Percentiles rank a stretch among this genome's conserved stretches.
Evolutionary conservation across 495 filamentous ascomycete species (phyloP).

Genomic region (Tirmania nivea): DNA sequence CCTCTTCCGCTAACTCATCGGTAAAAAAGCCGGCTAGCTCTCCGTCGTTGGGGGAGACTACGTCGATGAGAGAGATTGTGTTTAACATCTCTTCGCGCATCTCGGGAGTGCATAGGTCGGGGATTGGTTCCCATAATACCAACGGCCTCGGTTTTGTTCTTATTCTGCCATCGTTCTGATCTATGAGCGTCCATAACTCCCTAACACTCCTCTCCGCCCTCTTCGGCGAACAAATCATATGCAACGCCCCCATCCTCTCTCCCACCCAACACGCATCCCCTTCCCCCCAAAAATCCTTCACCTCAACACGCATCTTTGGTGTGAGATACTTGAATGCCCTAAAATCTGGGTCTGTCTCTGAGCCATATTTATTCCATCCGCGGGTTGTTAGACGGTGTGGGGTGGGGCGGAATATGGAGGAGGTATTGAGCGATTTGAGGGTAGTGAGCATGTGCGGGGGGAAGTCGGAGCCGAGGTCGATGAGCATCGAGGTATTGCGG

Average conservation of each 20-base stretch:
- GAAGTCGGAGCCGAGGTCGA: constrained; percentile 22
- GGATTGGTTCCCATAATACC: constrained; percentile 65
- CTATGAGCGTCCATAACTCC: background rate
- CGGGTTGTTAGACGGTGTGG: constrained; percentile 18
- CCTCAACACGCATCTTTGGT: constrained; percentile 57
- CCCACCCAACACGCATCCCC: constrained; percentile 36
- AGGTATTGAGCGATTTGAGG: constrained; percentile 16
- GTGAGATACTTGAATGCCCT: constrained; percentile 72
- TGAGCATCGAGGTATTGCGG: constrained; percentile 24
- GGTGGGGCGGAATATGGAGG: constrained; percentile 2
- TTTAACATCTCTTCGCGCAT: background rate
- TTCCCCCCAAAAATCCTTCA: constrained; percentile 31
- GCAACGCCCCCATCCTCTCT: constrained; percentile 52
- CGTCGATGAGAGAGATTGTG: constrained; percentile 34
- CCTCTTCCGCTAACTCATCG: background rate
- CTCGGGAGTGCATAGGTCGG: constrained; percentile 58
- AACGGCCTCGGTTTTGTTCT: too few relatives aligned
- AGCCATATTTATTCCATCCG: constrained; percentile 9
- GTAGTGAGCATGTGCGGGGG: constrained; percentile 20
- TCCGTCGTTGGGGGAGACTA: constrained; percentile 71
- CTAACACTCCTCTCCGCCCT: constrained; percentile 19
- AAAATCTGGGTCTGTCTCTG: constrained; percentile 12
- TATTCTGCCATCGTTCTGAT: too few relatives aligned
- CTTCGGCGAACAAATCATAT: constrained; percentile 62
- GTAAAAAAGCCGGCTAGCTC: constrained; percentile 70